Percentiles rank a stretch among this genome's conserved stretches.
Evolutionary conservation across 352 stramenopile genomes (phyloP).

Genomic region (Phytophthora melonis): DNA sequence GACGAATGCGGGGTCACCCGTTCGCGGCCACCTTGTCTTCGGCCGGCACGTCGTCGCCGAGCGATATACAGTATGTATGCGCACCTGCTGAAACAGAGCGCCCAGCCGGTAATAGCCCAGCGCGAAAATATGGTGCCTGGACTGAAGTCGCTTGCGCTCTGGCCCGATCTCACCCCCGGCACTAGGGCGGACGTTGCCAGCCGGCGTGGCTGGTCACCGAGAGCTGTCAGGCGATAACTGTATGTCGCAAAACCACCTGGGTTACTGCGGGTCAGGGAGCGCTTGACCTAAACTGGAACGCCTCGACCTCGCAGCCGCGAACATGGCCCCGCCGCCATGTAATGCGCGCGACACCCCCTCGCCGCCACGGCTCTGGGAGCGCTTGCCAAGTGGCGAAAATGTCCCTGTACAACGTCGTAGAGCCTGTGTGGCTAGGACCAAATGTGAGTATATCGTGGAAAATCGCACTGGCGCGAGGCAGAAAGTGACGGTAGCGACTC

Average conservation of each 20-base stretch:
- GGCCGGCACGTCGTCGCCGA: too few species aligned
- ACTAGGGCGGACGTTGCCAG: background rate
- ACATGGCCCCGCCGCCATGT: background rate
- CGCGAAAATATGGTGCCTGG: background rate
- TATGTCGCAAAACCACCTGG: conserved; percentile 13
- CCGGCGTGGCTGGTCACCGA: conserved; percentile 2
- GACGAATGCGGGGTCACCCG: too few species aligned
- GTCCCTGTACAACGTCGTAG: background rate
- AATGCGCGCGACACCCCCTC: background rate
- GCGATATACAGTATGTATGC: background rate
- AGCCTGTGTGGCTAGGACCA: too few species aligned
- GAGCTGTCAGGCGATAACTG: background rate
- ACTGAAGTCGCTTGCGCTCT: background rate
- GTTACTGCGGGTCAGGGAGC: conserved; percentile 2
- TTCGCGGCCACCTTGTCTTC: too few species aligned
- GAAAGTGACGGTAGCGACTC: background rate
- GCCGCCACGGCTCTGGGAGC: background rate
- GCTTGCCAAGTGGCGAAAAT: background rate
- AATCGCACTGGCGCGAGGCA: background rate
- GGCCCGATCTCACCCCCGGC: conserved; percentile 2
- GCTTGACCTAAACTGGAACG: conserved; percentile 1
- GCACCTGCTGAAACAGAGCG: background rate
- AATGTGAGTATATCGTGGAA: background rate
- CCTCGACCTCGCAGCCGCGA: background rate
- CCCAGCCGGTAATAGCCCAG: background rate